Evolutionary conservation across 2,329 filamentous ascomycete genomes (phyloP), one percentile per base, ranked within the genome.

Genomic region (Pseudocercospora musae): DNA sequence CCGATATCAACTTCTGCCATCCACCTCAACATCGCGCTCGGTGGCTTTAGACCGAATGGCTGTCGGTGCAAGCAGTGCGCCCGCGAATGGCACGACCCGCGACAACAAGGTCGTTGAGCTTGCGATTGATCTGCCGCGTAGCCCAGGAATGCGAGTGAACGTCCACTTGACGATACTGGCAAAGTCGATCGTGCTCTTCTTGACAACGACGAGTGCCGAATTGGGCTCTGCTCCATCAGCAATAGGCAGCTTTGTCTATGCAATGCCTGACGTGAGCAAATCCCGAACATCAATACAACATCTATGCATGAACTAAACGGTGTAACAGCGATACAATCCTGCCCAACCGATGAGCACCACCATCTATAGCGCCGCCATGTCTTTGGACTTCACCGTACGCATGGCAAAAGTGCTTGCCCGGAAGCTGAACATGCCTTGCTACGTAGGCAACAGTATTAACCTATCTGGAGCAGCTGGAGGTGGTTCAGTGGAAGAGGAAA

Each of bases 221-320:
- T 20, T 71, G 74, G 46, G 52, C 84, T 44, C 79, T 84, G 55
- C 78, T 2, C 52, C 52, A 21, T 20, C 52, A 15, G 69, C 77
- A 0, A 83, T 98, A 77, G 94, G 95, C 2, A 96, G 92, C 55
- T 94, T 98, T 73, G 91, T 98, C 50, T 98, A 96, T 74, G 91
- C 93, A 2, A 85, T 99, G 75, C 94, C 95, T 15, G 90, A 96
- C 78, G 95, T 96, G 80, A 70, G 81, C 58, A 23, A 3, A 15
- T 15, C 13, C 23, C n/a, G 50, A 18, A 25, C 23, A 29, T 9
- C 29, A 29, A 42, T 37, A 31, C 18, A 49, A 50, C 40, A 7
- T 42, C 23, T 29, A 10, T 11, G 18, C 9, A n/a, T 25, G 33
- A 31, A 27, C 33, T 52, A 29, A 55, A 20, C 20, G 18, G n/a